Evolutionary conservation across 495 filamentous ascomycete species (phyloP), one percentile per base, ranked within the genome.

Genomic region (Neurospora africana): DNA sequence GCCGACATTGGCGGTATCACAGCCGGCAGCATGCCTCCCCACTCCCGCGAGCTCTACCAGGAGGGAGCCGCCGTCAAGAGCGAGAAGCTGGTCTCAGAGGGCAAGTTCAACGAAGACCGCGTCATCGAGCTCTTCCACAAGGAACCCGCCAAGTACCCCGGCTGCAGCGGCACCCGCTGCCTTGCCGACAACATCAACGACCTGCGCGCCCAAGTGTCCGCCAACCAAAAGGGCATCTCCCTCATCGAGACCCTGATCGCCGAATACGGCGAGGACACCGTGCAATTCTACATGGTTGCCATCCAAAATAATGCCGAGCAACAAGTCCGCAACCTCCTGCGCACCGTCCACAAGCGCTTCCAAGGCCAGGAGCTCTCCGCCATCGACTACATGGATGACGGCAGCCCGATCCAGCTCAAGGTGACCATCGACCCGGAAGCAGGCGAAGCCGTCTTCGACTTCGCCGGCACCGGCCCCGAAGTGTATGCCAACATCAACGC

Each of bases 1-100:
- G 95, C 95, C 3, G 95, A 99, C 79, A 98, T 99, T 75, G 95
- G 95, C 17, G 95, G 95, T 37, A 98, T 98, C 70, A 87, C 97
- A 5, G 95, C 95, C 1, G 95, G 95, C 10, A 96, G 92, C 43
- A 99, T 99, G 95, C 95, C 95, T 1, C 95, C 95, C 2, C 91
- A 97, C 73, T 97, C 94, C 4, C 89, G 91, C 6, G 95, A 98
- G 76, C 87, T 99, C 0, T 98, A 86, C 83, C 95, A 99, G 80
- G 95, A 99, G 82, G 95, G 95, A 10, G 95, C 96, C 0, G 88
- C 94, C 11, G 97, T 99, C 75, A 94, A 95, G 80, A 91, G 91
- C 11, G 96, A 98, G 79, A 98, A 97, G 82, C 86, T 99, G 3
- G 95, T 99, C 65, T 94, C 89, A 68, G 90, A 96, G 75, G 95